Evolutionary conservation across 1,284 basidiomycete genomes (phyloP), one percentile per base, ranked within the genome.

Genomic region (Sporisorium iseilematis-ciliati): DNA sequence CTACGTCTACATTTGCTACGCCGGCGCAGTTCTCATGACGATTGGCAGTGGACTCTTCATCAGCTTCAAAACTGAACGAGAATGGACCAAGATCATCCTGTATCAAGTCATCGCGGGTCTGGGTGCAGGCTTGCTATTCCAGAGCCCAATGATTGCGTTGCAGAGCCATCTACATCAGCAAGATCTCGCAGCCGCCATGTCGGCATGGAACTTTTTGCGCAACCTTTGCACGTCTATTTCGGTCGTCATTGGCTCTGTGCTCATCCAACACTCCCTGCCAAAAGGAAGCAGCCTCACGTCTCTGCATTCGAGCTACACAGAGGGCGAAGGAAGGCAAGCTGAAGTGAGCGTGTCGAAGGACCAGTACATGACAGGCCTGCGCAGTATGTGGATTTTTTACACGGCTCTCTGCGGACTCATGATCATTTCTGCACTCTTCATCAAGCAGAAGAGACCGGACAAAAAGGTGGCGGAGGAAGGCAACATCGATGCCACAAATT

Each of bases 161-260:
- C 53, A 55, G 29, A 55, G 11, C 16, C 41, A 31, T 12, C 53
- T 55, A 3, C 53, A 55, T 26, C 53, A 55, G 41, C 18, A 18
- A 25, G 53, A 55, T 26, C 42, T 55, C 40, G 53, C 53, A n/a
- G 53, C 53, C 7, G 53, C 53, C 41, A 55, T 55, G 53, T 55
- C 53, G 20, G 53, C 53, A 3, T 55, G 23, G 33, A 55, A 45
- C 53, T 55, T 55, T 23, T 29, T 55, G 41, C 53, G 53, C 25
- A 55, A 35, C 14, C 53, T 55, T 10, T 55, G 53, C 41, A 55
- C 53, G 11, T 55, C 53, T 25, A 55, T 55, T 25, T 55, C 53
- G 26, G 53, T 55, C 26, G 53, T 55, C 26, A 55, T 55, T 16
- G 53, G 53, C 4, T 55, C 53, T 14, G 53, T 55, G 53, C 53